Evolutionary conservation across 1,139 yeast genomes (phyloP).

Genomic region (Nematodospora anomalae): DNA sequence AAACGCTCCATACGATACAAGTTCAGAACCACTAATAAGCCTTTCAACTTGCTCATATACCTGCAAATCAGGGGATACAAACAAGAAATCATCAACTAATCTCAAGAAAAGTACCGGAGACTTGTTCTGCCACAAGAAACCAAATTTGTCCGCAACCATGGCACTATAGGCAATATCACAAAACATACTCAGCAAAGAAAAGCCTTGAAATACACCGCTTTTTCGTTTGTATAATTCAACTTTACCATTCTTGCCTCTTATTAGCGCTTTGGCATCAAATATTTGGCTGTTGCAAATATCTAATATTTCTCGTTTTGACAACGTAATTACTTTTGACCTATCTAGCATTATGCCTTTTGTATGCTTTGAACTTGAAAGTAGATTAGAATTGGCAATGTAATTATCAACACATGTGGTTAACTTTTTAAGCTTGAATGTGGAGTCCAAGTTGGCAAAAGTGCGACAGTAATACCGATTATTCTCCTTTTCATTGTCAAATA

Average conservation of each 20-base stretch:
- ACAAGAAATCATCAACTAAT: conserved; percentile 82
- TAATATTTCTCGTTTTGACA: conserved; percentile 26
- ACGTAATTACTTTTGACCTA: conserved; percentile 25
- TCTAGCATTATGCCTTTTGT: conserved; percentile 21
- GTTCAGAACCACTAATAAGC: conserved; percentile 30
- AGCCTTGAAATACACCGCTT: conserved; percentile 85
- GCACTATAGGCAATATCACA: conserved; percentile 76
- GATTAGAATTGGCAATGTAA: conserved; percentile 10
- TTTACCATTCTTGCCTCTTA: conserved; percentile 10
- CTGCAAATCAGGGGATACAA: conserved; percentile 48
- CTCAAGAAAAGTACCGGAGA: conserved; percentile 50
- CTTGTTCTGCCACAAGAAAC: conserved; percentile 22
- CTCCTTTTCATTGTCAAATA: conserved; percentile 23
- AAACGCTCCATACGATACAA: conserved; percentile 54
- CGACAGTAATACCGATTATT: conserved; percentile 17
- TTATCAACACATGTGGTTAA: conserved; percentile 12
- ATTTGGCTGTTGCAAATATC: conserved; percentile 26
- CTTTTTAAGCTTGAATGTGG: conserved; percentile 8
- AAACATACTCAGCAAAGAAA: conserved; percentile 70
- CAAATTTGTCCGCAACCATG: conserved; percentile 49
- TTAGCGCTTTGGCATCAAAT: conserved; percentile 22
- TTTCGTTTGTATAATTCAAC: conserved; percentile 37
- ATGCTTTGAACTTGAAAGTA: conserved; percentile 1
- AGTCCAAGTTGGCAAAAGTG: conserved; percentile 12
- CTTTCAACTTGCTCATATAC: conserved; percentile 21